Evolutionary conservation across 2,329 filamentous ascomycete species (phyloP).

Genomic region (Cladosporium sp.): DNA sequence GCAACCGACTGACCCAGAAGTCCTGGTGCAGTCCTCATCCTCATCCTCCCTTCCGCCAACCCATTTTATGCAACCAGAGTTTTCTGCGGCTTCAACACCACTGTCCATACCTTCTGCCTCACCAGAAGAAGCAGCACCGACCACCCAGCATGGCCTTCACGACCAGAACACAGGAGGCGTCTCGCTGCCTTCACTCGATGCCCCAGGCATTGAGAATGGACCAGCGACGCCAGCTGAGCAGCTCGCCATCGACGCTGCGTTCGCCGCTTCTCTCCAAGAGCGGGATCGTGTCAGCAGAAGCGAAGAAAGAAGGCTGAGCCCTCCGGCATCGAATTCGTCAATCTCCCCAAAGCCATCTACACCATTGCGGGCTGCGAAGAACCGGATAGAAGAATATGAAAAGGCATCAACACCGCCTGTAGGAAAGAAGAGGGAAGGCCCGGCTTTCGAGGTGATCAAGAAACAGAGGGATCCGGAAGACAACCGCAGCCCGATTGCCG

Average conservation of each 20-base stretch:
- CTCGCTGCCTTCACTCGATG: conserved; percentile 30
- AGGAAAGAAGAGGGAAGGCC: conserved; percentile 38
- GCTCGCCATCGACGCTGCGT: conserved; percentile 23
- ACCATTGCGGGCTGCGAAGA: conserved; percentile 39
- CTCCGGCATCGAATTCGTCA: conserved; percentile 5
- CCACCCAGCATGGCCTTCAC: conserved; percentile 57
- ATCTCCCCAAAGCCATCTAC: conserved; percentile 15
- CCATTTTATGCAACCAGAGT: conserved; percentile 64
- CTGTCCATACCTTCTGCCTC: conserved; percentile 36
- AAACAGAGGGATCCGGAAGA: conserved; percentile 40
- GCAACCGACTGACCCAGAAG: conserved; percentile 46
- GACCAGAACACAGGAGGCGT: conserved; percentile 42
- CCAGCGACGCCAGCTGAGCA: conserved; percentile 24
- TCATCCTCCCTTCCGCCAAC: conserved; percentile 30
- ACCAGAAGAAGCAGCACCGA: conserved; percentile 29
- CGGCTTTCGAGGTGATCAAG: conserved; percentile 50
- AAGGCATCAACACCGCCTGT: conserved; percentile 35
- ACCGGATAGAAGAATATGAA: conserved; percentile 54
- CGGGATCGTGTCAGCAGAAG: conserved; percentile 5
- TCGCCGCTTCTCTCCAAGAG: conserved; percentile 26
- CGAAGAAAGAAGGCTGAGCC: conserved; percentile 25
- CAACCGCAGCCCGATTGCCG: conserved; percentile 46
- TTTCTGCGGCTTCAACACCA: conserved; percentile 43
- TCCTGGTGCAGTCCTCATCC: conserved; percentile 52
- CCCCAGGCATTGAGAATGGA: conserved; percentile 31